These are phyloP conservation scores for Pichia gijzeniarum DNA, from an alignment of 805 yeast genomes.

Conservation along the genomic window DNA sequence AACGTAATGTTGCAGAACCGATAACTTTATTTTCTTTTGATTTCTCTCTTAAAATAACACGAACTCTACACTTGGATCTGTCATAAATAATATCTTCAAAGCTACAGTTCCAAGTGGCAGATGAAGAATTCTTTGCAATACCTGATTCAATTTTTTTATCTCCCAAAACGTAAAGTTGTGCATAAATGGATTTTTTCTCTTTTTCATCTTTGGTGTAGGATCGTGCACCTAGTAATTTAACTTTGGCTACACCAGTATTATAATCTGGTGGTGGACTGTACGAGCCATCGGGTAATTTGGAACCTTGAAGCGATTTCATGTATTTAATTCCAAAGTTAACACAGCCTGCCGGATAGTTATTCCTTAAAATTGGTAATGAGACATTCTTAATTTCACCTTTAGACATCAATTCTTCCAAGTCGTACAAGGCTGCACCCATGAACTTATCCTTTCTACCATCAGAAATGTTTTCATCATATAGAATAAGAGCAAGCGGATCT, in stretches of 20 bases:
- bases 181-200: slow-evolving; percentile 54
- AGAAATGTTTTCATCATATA: slow-evolving; percentile 60
- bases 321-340: slow-evolving; percentile 63
- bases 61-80: slow-evolving; percentile 62
- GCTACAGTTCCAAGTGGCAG: slow-evolving; percentile 59
- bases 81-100: slow-evolving; percentile 60
- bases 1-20: slow-evolving; percentile 52
- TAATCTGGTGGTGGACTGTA: slow-evolving; percentile 82
- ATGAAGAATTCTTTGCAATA: slow-evolving; percentile 51
- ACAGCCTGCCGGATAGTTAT: slow-evolving; percentile 78
- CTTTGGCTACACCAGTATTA: slow-evolving; percentile 83
- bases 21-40: slow-evolving; percentile 49
- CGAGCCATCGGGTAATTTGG: slow-evolving; percentile 71
- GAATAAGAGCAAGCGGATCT: slow-evolving; percentile 71
- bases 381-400: slow-evolving; percentile 44
- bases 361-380: slow-evolving; percentile 59
- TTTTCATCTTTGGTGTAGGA: slow-evolving; percentile 35
- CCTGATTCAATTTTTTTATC: slow-evolving; percentile 53
- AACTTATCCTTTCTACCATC: slow-evolving; percentile 69
- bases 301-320: slow-evolving; percentile 65
- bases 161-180: slow-evolving; percentile 63
- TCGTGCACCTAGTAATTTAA: slow-evolving; percentile 62
- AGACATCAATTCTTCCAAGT: slow-evolving; percentile 58
- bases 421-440: slow-evolving; percentile 71
- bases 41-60: slow-evolving; percentile 59